Evolutionary conservation across 2,329 filamentous ascomycete genomes (phyloP), one percentile per base, ranked within the genome.

Genomic region (Didymella sp.): DNA sequence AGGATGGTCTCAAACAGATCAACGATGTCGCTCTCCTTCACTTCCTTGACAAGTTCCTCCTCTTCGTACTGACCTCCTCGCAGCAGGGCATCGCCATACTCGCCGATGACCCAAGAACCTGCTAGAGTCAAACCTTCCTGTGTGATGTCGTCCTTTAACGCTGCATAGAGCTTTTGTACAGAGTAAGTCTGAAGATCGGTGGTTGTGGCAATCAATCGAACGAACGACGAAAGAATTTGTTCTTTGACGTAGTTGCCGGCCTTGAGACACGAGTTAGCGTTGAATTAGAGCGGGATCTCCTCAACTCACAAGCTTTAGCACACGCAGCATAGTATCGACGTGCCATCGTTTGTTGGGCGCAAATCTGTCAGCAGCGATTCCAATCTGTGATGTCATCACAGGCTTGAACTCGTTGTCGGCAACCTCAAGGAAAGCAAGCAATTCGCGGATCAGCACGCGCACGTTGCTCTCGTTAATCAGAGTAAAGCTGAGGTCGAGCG

Each of bases 381-480:
- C 95, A 74, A 99, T 99, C 73, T 99, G 95, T 50, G 89, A 95
- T 1, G 95, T 99, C 93, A 99, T 97, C 50, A 92, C 91, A 6
- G 95, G 91, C 80, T 99, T 99, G 81, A 99, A 99, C 76, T 99
- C 95, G 64, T 96, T 96, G 71, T 99, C 95, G 51, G 96, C 94
- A 48, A 96, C 92, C 76, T 99, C 95, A 56, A 99, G 79, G 83
- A 99, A 99, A 6, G 95, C 92, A 40, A 99, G 83, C 37, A 99
- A 82, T 74, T 99, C 96, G 61, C 96, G 84, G 58, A 99, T 95
- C 35, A 99, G 84, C 4, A 98, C 91, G 35, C 95, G 88, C 31
- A 99, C 92, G 69, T 99, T 99, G 77, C 89, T 87, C 74, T 98
- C 95, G 75, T 99, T 98, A 78, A 99, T 97, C 49, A 99, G 82